These are phyloP conservation scores for Cordyceps pruinosa DNA, from an alignment of 2,329 filamentous ascomycete genomes.

Conservation along the genomic window DNA sequence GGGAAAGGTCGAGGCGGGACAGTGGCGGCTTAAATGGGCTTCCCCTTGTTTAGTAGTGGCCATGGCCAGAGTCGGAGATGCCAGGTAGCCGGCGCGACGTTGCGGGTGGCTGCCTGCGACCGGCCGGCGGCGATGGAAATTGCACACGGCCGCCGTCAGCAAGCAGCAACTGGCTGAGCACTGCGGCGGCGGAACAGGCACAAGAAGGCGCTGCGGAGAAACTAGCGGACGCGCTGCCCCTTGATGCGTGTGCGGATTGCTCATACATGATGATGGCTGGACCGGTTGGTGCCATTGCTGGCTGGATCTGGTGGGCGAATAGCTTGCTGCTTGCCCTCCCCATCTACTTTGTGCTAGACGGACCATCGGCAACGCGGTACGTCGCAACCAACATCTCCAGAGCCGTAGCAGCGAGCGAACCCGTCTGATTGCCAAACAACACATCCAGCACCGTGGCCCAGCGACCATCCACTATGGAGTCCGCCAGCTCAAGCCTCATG, in stretches of 20 bases:
- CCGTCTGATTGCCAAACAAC: too few relatives aligned
- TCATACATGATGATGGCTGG: not conserved
- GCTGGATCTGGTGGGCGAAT: too few relatives aligned
- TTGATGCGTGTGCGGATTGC: not conserved
- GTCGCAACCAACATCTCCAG: too few relatives aligned
- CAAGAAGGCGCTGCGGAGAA: not conserved
- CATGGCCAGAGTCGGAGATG: not conserved
- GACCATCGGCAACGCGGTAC: not conserved
- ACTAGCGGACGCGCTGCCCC: not conserved
- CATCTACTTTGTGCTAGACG: not conserved
- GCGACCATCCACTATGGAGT: not conserved
- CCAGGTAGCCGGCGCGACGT: not conserved
- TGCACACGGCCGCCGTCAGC: too few relatives aligned
- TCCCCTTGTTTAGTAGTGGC: not conserved
- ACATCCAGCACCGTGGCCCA: too few relatives aligned
- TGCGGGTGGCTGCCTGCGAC: too few relatives aligned
- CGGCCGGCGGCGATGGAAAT: not conserved
- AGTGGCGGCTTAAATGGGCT: not conserved
- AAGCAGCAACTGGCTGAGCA: too few relatives aligned
- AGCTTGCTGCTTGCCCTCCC: too few relatives aligned
- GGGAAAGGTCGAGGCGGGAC: too few relatives aligned
- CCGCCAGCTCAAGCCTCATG: not conserved
- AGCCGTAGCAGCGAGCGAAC: too few relatives aligned
- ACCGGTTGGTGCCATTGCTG: too few relatives aligned
- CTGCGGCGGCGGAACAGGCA: too few relatives aligned